These are phyloP conservation scores for Pyrenophora teres DNA, from an alignment of 2,329 filamentous ascomycete species.

Conservation along the genomic window DNA sequence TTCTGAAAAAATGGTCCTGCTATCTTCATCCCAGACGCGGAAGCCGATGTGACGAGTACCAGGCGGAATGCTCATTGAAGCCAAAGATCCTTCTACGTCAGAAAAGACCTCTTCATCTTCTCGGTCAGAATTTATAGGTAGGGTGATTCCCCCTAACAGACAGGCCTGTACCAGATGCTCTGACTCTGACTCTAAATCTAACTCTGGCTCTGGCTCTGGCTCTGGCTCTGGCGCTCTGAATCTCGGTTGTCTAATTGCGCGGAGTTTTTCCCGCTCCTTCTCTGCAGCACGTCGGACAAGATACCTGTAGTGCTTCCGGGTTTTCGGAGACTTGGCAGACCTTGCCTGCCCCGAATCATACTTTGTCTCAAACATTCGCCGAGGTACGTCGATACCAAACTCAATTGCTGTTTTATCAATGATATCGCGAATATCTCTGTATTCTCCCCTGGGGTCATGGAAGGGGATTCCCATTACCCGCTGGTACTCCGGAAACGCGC, in stretches of 20 bases:
- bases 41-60: not conserved
- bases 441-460: constrained; percentile 9
- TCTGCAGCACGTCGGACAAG: not conserved
- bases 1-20: constrained; percentile 3
- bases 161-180: rapidly evolving
- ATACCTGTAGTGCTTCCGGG: not conserved
- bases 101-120: not conserved
- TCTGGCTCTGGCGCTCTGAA: not conserved
- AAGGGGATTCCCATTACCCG: constrained; percentile 10
- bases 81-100: not conserved
- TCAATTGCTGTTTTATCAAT: constrained; percentile 7
- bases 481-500: constrained; percentile 7
- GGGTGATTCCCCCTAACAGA: not conserved
- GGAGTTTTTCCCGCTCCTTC: not conserved
- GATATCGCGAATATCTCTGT: not conserved
- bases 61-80: not conserved
- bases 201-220: not conserved
- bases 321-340: constrained; percentile 4
- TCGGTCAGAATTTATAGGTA: not conserved
- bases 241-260: not conserved
- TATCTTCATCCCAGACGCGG: constrained; percentile 13
- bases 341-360: constrained; percentile 5
- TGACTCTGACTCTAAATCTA: not conserved
- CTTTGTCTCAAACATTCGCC: not conserved
- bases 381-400: not conserved